Evolutionary conservation across 1,284 basidiomycete species (phyloP).

Genomic region (Ustilago tritici): DNA sequence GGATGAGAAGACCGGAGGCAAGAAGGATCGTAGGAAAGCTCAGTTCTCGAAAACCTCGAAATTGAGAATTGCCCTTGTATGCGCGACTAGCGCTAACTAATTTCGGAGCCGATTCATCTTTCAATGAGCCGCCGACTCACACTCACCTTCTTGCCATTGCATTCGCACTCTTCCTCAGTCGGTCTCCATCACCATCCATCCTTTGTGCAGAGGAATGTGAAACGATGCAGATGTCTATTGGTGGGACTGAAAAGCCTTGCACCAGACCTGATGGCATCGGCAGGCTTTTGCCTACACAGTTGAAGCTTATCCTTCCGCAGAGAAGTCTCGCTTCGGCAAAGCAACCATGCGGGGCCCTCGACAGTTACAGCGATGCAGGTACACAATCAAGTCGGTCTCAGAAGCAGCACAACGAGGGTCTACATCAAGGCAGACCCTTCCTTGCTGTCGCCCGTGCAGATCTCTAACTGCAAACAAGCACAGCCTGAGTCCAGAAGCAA

Average conservation of each 20-base stretch:
- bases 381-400: neutral
- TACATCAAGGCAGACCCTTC: neutral
- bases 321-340: neutral
- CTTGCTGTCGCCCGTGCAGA: neutral
- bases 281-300: too few relatives aligned
- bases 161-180: neutral
- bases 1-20: slow-evolving; percentile 4
- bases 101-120: slow-evolving; percentile 29
- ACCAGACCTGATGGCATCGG: too few relatives aligned
- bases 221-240: too few relatives aligned
- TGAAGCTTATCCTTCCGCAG: too few relatives aligned
- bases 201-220: too few relatives aligned
- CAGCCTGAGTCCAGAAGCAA: neutral
- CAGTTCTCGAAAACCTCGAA: slow-evolving; percentile 31
- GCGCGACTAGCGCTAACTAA: slow-evolving; percentile 22
- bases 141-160: neutral
- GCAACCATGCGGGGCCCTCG: neutral
- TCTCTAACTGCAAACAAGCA: neutral
- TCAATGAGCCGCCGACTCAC: neutral
- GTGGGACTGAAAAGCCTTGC: too few relatives aligned
- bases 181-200: too few relatives aligned
- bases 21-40: slow-evolving; percentile 1
- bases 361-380: neutral
- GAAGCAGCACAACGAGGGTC: neutral
- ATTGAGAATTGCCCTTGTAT: slow-evolving; percentile 17